phyloP scores from a whole-genome alignment of 257 asterid genomes.

The Anisodus acutangulus region DNA sequence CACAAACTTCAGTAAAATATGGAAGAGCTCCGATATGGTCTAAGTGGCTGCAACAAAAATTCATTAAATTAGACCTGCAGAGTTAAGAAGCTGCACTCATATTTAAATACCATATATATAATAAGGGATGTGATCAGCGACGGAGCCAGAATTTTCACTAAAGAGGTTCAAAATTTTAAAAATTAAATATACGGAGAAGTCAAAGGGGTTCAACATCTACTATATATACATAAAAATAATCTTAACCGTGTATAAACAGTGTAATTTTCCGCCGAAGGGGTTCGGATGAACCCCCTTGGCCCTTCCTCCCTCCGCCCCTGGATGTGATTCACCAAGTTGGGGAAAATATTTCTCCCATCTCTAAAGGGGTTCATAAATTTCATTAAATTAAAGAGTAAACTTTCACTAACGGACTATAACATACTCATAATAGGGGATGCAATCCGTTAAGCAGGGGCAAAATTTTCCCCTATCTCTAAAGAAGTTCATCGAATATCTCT shows the following conservation, averaged over 20 bases:
- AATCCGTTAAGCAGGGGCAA: neutral
- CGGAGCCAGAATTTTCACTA: no score
- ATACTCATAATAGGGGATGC: neutral
- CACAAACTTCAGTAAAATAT: constrained; percentile 92
- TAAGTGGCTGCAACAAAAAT: constrained; percentile 57
- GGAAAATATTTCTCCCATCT: neutral
- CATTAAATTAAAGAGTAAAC: neutral
- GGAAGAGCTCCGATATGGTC: constrained; percentile 98
- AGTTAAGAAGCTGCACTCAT: neutral
- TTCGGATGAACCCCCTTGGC: no score
- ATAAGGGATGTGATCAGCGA: neutral
- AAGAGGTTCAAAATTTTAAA: no score
- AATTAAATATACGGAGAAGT: no score
- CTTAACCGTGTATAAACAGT: no score
- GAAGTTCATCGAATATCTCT: neutral
- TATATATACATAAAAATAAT: no score
- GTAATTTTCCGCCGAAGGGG: no score
- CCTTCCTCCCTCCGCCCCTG: no score
- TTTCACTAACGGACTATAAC: neutral
- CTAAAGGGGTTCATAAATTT: neutral
- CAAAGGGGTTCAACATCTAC: no score
- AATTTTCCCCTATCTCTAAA: neutral
- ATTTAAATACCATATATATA: neutral
- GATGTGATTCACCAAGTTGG: constrained; percentile 1
- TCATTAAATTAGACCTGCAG: neutral